Conservation (phyloP, 371 early-diverging fungal species). For the Saksenaea vasiformis region DNA sequence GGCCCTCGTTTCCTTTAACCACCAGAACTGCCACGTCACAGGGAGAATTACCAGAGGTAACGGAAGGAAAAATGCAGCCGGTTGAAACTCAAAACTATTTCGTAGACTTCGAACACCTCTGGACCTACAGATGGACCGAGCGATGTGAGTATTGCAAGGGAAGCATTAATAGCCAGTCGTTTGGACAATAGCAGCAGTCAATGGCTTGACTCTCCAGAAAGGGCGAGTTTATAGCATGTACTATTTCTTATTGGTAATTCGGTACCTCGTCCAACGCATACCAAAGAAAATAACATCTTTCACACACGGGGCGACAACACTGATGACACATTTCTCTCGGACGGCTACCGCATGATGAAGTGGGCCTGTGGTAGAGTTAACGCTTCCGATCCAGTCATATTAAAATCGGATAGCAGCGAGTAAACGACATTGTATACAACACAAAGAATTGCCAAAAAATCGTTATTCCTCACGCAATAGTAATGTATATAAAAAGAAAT, state of each 20-base stretch:
- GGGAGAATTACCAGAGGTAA: background rate
- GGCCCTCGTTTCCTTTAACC: background rate
- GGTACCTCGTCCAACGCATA: too few species aligned
- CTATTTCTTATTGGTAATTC: background rate
- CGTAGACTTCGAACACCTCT: background rate
- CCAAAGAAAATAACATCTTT: too few species aligned
- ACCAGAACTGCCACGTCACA: background rate
- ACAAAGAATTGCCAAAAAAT: too few species aligned
- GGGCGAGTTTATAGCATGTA: background rate
- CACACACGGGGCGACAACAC: too few species aligned
- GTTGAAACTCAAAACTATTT: background rate
- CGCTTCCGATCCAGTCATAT: too few species aligned
- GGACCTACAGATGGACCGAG: background rate
- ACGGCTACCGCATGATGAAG: too few species aligned
- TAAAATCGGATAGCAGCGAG: too few species aligned
- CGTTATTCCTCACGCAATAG: too few species aligned
- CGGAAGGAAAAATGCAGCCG: background rate
- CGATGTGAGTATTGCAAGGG: constrained; percentile 26
- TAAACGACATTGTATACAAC: too few species aligned
- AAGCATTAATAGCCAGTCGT: constrained; percentile 21
- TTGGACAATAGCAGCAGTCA: constrained; percentile 35
- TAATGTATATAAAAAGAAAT: too few species aligned
- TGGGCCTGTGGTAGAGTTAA: too few species aligned
- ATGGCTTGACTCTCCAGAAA: constrained; percentile 27
- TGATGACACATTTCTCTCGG: too few species aligned